These are phyloP conservation scores for Physcia stellaris DNA, from an alignment of 495 filamentous ascomycete genomes.

Conservation along the genomic window DNA sequence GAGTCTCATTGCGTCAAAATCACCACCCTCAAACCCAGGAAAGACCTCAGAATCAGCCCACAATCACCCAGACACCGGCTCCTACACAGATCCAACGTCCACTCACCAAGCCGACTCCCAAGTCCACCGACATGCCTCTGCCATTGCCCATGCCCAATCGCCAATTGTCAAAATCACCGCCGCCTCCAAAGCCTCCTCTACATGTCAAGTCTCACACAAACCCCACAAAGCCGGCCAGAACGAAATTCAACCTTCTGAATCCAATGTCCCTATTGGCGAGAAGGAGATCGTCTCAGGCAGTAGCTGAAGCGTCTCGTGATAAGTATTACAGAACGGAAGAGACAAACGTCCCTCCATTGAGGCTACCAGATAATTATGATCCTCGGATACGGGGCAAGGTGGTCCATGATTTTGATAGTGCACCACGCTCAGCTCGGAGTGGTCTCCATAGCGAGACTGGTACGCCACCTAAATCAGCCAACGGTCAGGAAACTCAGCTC, in stretches of 20 bases:
- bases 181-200: too few relatives aligned
- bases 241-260: constrained; percentile 54
- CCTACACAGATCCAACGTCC: too few relatives aligned
- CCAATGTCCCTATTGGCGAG: constrained; percentile 51
- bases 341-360: constrained; percentile 30
- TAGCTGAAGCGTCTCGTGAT: constrained; percentile 33
- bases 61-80: too few relatives aligned
- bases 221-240: too few relatives aligned
- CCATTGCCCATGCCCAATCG: too few relatives aligned
- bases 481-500: constrained; percentile 9
- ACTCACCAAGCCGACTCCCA: too few relatives aligned
- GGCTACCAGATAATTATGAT: constrained; percentile 66
- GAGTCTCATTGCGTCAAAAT: not conserved
- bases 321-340: constrained; percentile 25
- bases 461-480: constrained; percentile 29
- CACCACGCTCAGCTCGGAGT: too few relatives aligned
- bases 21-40: constrained; percentile 1
- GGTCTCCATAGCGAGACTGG: too few relatives aligned
- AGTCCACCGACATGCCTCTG: too few relatives aligned
- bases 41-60: constrained; percentile 8
- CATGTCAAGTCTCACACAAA: too few relatives aligned
- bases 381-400: constrained; percentile 72
- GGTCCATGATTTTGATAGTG: constrained; percentile 87
- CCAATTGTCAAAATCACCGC: too few relatives aligned
- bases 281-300: constrained; percentile 39